Evolutionary conservation across 2,329 filamentous ascomycete species (phyloP), one percentile per base, ranked within the genome.

Genomic region (Fusarium sambucinum): DNA sequence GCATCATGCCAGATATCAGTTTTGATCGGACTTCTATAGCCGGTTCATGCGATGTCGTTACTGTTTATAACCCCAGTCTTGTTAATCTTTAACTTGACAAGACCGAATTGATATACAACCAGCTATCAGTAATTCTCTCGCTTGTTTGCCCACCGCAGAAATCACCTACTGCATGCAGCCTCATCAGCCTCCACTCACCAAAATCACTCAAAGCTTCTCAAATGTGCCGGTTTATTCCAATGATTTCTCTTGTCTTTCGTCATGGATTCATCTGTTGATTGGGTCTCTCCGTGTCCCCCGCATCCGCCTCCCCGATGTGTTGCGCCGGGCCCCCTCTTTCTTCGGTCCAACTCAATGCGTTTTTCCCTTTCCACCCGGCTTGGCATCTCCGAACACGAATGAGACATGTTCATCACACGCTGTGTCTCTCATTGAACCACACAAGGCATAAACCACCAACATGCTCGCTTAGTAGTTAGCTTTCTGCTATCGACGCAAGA

Each of bases 181-280:
- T 29, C 37, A 23, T 29, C 37, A 23, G 6, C 25, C 14, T 21
- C 13, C 32, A n/a, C 17, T 9, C 19, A 35, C n/a, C n/a, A 35
- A 42, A 38, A 62, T 38, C 42, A 41, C 57, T 30, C 44, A 58
- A 57, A 35, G 19, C 13, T 19, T 41, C 27, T 44, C 23, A 63
- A 40, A 41, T 25, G 38, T 65, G 47, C 64, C 57, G 57, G 33
- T 54, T 61, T 63, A 37, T 63, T 59, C 50, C 63, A 63, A 37
- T 32, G 10, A 46, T 44, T 63, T 55, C 42, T 68, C 63, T 68
- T 68, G 67, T 65, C 67, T 56, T 70, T 70, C 68, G 68, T 70
- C 68, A 70, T 56, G 40, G 41, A 54, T 50, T 45, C 17, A 46
- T 40, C 42, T 41, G 17, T 50, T 50, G 32, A 50, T 50, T 50